Evolutionary conservation across 768 basidiomycete genomes (phyloP).

Genomic region (Coprinopsis sp.): DNA sequence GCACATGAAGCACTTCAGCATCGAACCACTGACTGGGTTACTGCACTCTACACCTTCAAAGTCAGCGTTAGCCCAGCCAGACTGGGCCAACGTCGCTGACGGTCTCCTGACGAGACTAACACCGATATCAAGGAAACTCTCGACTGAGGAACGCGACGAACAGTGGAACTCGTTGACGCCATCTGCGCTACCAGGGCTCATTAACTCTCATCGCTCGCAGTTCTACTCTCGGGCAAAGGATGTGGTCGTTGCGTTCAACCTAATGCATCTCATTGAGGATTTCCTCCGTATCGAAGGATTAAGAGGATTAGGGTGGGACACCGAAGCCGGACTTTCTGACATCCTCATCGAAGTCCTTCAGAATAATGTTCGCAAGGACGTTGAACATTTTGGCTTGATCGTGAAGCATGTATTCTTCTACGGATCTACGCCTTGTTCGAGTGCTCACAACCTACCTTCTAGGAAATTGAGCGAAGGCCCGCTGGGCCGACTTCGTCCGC

Average conservation of each 20-base stretch:
- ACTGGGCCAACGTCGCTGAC: slow-evolving; percentile 9
- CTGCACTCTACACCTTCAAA: slow-evolving; percentile 24
- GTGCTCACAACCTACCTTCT: background rate
- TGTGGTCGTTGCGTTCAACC: slow-evolving; percentile 43
- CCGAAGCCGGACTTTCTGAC: slow-evolving; percentile 17
- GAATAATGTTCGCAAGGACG: slow-evolving; percentile 38
- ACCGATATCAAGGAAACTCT: background rate
- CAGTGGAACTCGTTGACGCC: slow-evolving; percentile 2
- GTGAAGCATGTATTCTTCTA: slow-evolving; percentile 37
- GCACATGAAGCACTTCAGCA: slow-evolving; percentile 64
- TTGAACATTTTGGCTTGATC: slow-evolving; percentile 42
- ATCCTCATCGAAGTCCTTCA: slow-evolving; percentile 43
- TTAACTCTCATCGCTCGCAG: slow-evolving; percentile 28
- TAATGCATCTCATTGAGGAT: slow-evolving; percentile 39
- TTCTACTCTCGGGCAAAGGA: slow-evolving; percentile 14
- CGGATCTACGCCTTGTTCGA: background rate
- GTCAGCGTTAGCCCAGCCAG: background rate
- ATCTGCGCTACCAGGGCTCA: slow-evolving; percentile 19
- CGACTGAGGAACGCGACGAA: background rate
- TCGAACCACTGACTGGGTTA: slow-evolving; percentile 51
- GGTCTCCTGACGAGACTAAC: slow-evolving; percentile 1
- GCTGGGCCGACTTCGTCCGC: slow-evolving; percentile 17
- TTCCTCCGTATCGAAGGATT: slow-evolving; percentile 42
- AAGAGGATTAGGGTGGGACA: slow-evolving; percentile 32
- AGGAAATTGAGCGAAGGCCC: slow-evolving; percentile 38